These are phyloP conservation scores for Wallacemonas sp. DNA, from an alignment of 208 protist species.

Conservation along the genomic window DNA sequence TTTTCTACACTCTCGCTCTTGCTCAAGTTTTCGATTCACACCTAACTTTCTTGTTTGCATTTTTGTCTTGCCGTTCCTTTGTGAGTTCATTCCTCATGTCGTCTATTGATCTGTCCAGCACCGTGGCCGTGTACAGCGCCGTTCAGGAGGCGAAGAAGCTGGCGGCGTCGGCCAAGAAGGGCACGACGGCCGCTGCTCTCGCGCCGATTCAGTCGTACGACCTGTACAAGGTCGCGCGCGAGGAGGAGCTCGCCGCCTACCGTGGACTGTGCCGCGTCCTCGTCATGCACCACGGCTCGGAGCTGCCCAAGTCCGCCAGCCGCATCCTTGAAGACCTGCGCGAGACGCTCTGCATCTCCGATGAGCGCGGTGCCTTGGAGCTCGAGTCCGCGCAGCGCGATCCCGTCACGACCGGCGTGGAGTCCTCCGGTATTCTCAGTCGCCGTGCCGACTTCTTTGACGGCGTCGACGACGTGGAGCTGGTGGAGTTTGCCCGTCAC, in stretches of 20 bases:
- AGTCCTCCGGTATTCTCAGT: constrained; percentile 49
- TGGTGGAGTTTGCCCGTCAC: constrained; percentile 23
- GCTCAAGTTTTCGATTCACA: too few species aligned
- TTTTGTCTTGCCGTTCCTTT: too few species aligned
- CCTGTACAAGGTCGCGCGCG: constrained; percentile 78
- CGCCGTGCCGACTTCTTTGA: constrained; percentile 79
- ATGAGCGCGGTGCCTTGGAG: constrained; percentile 54
- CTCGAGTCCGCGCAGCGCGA: constrained; percentile 49
- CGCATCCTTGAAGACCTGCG: constrained; percentile 80
- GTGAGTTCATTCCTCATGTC: background rate
- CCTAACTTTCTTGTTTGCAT: too few species aligned
- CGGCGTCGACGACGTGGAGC: constrained; percentile 76
- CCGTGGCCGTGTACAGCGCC: constrained; percentile 54
- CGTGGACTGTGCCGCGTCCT: constrained; percentile 80
- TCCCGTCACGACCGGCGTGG: constrained; percentile 49
- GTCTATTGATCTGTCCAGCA: constrained; percentile 6
- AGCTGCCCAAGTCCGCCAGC: constrained; percentile 41
- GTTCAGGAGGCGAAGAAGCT: constrained; percentile 48
- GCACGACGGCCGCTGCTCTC: background rate
- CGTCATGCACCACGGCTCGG: constrained; percentile 63
- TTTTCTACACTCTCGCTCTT: too few species aligned
- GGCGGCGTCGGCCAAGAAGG: constrained; percentile 11
- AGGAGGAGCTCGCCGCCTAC: constrained; percentile 79
- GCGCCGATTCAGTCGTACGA: constrained; percentile 54
- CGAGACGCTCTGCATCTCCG: constrained; percentile 57